Base-by-base conservation (phyloP, 768 basidiomycete genomes). In the Suillus subalutaceus region DNA sequence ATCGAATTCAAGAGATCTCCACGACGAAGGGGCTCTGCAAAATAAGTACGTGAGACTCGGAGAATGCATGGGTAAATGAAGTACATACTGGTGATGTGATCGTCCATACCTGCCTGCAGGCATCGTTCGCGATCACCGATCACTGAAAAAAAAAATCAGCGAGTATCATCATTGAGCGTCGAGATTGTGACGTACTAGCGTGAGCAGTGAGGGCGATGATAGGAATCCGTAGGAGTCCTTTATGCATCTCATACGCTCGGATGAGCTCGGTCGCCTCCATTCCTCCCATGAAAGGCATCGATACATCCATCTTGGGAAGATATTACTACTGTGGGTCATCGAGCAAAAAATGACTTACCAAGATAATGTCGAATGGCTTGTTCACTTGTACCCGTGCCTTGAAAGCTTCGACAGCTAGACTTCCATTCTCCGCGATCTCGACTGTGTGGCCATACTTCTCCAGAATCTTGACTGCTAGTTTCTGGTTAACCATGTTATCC, bases 241-340 rank as follows among this genome's bases (percentile, higher is more conserved):
- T 88, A 68, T 89, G 84, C 74, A 84, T 80, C 80, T 99, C 97
- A 73, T 89, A 94, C 44, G 87, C 85, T 62, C 97, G 88, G 67
- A 98, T 97, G 65, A 94, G 82, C 69, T 95, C 91, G 0, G 97
- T 99, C 1, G 97, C 94, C 78, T 99, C 96, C 90, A 97, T 94
- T 69, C 97, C 96, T 60, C 96, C 96, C 94, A 99, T 98, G 79
- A 96, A 91, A 7, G 96, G 94, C 94, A 97, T 96, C 13, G 96
- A 97, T 16, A 97, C 91, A 72, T 98, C 96, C 97, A 98, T 98
- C 93, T 97, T 67, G 38, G 16, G 57, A 23, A 52, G 7, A 61
- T 15, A 55, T 3, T 35, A 65, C 61, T 50, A n/a, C 66, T 40
- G 68, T 67, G 20, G 16, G 38, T 12, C 48, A 32, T 53, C 43